These are phyloP conservation scores for Zopfia rhizophila DNA, from an alignment of 2,329 filamentous ascomycete species.

Conservation along the genomic window DNA sequence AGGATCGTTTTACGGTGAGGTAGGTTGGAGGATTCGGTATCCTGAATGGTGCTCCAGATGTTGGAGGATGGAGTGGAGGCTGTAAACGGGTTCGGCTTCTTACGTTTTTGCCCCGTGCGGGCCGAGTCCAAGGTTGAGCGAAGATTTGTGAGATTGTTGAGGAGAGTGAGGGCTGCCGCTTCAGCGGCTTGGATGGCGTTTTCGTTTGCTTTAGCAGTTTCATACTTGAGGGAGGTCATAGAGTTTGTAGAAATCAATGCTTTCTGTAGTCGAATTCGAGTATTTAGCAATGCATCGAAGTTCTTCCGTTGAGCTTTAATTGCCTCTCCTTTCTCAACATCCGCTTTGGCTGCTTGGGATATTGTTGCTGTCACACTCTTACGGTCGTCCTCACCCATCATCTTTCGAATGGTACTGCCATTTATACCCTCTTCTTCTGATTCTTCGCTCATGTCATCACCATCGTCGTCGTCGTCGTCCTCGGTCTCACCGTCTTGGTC, in stretches of 20 bases:
- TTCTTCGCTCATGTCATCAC: constrained; percentile 39
- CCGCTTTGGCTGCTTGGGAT: constrained; percentile 75
- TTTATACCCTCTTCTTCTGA: constrained; percentile 33
- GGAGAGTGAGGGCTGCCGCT: constrained; percentile 83
- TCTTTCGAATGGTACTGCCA: constrained; percentile 68
- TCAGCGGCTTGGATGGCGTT: constrained; percentile 78
- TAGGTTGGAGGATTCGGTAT: constrained; percentile 69
- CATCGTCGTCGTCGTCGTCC: constrained; percentile 42
- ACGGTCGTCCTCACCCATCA: constrained; percentile 73
- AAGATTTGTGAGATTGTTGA: constrained; percentile 80
- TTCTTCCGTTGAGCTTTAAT: constrained; percentile 86
- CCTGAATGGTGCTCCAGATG: constrained; percentile 78
- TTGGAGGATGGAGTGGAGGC: constrained; percentile 68
- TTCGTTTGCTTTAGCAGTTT: constrained; percentile 54
- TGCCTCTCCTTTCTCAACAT: constrained; percentile 85
- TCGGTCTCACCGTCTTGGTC: constrained; percentile 52
- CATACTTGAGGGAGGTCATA: constrained; percentile 35
- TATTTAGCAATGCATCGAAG: constrained; percentile 89
- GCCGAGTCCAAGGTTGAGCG: constrained; percentile 68
- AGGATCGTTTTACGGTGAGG: constrained; percentile 76
- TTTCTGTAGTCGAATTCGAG: constrained; percentile 93
- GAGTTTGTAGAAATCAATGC: constrained; percentile 85
- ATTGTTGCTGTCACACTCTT: constrained; percentile 72
- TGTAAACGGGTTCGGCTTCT: constrained; percentile 59
- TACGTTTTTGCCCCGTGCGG: constrained; percentile 69